Conservation (phyloP, 176 grass and related monocot species). For the Stipa capillata region DNA sequence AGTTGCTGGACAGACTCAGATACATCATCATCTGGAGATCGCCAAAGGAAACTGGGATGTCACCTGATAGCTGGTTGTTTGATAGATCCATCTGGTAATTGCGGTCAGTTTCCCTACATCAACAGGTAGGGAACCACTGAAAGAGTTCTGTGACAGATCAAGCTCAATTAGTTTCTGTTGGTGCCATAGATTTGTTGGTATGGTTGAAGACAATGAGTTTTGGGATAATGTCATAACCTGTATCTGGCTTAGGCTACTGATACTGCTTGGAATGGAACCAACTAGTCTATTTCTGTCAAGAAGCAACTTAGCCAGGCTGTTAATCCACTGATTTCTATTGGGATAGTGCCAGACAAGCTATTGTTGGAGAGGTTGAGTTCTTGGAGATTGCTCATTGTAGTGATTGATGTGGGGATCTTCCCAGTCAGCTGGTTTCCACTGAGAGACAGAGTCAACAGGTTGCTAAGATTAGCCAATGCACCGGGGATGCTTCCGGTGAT, state of each 20-base stretch:
- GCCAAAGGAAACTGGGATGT: background rate
- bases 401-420: conserved; percentile 11
- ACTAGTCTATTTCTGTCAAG: conserved; percentile 24
- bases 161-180: background rate
- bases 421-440: conserved; percentile 30
- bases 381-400: conserved; percentile 14
- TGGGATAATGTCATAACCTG: background rate
- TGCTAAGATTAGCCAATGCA: conserved; percentile 22
- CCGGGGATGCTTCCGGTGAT: conserved; percentile 24
- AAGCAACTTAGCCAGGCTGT: conserved; percentile 1
- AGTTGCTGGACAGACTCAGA: background rate
- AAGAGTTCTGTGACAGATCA: background rate
- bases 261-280: background rate
- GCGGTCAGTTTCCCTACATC: background rate
- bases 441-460: conserved; percentile 3
- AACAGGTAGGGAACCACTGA: background rate
- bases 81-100: background rate
- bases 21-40: background rate
- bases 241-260: background rate
- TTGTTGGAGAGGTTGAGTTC: conserved; percentile 25
- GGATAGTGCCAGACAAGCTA: conserved; percentile 10
- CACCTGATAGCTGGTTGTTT: conserved; percentile 28
- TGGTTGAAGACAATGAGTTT: background rate
- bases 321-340: background rate
- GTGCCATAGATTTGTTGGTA: background rate